Conservation (phyloP, 495 filamentous ascomycete species). For the Collariella sp. region DNA sequence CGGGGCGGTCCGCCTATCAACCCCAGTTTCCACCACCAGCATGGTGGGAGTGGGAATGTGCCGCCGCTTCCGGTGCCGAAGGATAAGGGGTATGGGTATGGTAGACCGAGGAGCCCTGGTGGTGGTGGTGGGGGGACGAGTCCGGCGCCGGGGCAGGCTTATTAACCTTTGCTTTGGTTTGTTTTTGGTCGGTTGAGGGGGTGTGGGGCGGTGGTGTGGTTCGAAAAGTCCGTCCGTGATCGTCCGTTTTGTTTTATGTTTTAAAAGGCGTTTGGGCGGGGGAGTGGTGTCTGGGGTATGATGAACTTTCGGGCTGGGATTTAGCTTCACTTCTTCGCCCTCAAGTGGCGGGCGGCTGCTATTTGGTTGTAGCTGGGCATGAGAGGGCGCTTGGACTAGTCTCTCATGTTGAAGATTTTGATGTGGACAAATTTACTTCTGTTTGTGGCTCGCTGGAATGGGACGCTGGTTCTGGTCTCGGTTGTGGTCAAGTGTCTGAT, state of each 20-base stretch:
- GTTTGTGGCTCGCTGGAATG: too few relatives aligned
- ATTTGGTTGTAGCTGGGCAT: background rate
- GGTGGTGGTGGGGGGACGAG: background rate
- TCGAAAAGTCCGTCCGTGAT: too few relatives aligned
- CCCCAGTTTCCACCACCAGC: conserved; percentile 5
- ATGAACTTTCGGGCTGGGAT: too few relatives aligned
- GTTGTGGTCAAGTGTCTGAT: too few relatives aligned
- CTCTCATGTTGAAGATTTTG: background rate
- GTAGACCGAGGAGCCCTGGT: too few relatives aligned
- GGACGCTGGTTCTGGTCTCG: too few relatives aligned
- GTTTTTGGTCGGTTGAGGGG: background rate
- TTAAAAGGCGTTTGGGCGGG: too few relatives aligned
- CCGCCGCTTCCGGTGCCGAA: background rate
- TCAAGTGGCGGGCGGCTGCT: background rate
- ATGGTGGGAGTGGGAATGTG: background rate
- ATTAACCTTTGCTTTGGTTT: background rate
- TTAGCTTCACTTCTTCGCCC: too few relatives aligned
- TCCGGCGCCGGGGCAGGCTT: conserved; percentile 13
- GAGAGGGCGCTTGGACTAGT: background rate
- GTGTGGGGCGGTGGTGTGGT: background rate
- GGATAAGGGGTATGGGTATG: background rate
- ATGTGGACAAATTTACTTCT: background rate
- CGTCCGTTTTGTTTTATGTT: too few relatives aligned
- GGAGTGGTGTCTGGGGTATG: too few relatives aligned
- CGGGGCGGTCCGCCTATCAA: conserved; percentile 21